phyloP scores from a whole-genome alignment of 1,284 basidiomycete species.

The Neolentinus lepideus region DNA sequence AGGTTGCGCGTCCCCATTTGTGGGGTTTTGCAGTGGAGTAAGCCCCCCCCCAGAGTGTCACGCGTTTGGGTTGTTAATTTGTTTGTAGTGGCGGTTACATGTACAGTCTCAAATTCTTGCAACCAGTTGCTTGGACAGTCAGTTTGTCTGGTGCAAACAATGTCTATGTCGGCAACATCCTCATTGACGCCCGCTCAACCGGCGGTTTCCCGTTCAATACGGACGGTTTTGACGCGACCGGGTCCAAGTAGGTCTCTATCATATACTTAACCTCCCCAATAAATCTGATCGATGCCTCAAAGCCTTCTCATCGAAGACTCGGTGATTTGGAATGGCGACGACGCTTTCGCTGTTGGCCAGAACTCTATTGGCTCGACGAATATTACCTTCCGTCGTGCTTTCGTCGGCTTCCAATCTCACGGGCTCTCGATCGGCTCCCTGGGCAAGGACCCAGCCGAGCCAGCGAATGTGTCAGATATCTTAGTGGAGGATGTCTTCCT shows the following conservation, averaged over 20 bases:
- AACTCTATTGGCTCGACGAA: conserved; percentile 40
- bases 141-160: conserved; percentile 41
- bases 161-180: conserved; percentile 46
- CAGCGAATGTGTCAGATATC: conserved; percentile 47
- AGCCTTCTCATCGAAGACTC: conserved; percentile 49
- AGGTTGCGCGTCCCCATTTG: conserved; percentile 48
- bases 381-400: conserved; percentile 45
- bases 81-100: conserved; percentile 41
- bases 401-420: conserved; percentile 48
- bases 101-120: conserved; percentile 51
- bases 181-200: conserved; percentile 41
- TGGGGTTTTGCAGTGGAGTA: conserved; percentile 39
- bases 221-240: conserved; percentile 52
- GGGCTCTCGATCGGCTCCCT: conserved; percentile 57
- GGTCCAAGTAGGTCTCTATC: conserved; percentile 29
- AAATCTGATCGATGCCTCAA: not conserved
- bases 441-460: conserved; percentile 36
- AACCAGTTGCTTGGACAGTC: conserved; percentile 57
- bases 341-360: conserved; percentile 47
- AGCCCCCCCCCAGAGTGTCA: not conserved
- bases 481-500: conserved; percentile 32
- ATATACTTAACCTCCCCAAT: not conserved
- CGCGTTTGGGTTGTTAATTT: not conserved
- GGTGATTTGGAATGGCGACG: conserved; percentile 50
- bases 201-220: conserved; percentile 50